A percentile compares a stretch with the other conserved stretches of the same genome.
Conservation (phyloP, 1,284 basidiomycete species). For the Tylopilus sp. region DNA sequence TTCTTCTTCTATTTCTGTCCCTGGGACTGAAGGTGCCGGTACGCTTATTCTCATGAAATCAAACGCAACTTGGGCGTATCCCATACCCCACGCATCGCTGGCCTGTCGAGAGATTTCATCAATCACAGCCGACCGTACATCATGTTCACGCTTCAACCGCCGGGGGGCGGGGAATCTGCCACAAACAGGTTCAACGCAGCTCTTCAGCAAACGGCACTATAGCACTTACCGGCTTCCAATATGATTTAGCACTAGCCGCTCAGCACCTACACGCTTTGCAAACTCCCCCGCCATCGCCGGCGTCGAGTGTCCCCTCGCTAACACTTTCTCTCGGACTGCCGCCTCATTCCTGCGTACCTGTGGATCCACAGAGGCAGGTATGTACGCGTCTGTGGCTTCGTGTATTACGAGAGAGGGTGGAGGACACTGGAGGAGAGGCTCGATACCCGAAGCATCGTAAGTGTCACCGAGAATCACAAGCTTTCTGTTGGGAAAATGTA, state of each 20-base stretch:
- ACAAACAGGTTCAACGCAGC: conserved; percentile 12
- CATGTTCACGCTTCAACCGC: conserved; percentile 38
- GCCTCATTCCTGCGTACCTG: conserved; percentile 44
- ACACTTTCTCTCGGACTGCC: conserved; percentile 54
- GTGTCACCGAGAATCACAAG: conserved; percentile 64
- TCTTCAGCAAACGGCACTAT: conserved; percentile 22
- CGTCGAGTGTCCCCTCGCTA: conserved; percentile 76
- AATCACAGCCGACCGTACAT: conserved; percentile 45
- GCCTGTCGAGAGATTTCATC: conserved; percentile 66
- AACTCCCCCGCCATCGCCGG: conserved; percentile 81
- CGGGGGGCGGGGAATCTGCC: conserved; percentile 45
- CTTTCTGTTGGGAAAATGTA: conserved; percentile 44
- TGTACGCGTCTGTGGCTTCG: conserved; percentile 82
- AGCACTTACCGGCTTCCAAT: conserved; percentile 66
- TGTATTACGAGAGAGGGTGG: conserved; percentile 62
- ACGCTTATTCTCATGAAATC: conserved; percentile 65
- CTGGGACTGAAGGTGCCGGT: conserved; percentile 24
- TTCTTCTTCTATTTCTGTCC: not conserved
- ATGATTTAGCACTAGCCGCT: conserved; percentile 76
- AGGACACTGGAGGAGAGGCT: conserved; percentile 49
- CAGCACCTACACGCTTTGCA: conserved; percentile 62
- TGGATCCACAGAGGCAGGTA: conserved; percentile 55
- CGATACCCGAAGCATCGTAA: conserved; percentile 55
- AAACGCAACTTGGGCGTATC: conserved; percentile 52
- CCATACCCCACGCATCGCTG: conserved; percentile 51